Base-by-base conservation (phyloP, 306 rosid species). In the Corylus avellana region DNA sequence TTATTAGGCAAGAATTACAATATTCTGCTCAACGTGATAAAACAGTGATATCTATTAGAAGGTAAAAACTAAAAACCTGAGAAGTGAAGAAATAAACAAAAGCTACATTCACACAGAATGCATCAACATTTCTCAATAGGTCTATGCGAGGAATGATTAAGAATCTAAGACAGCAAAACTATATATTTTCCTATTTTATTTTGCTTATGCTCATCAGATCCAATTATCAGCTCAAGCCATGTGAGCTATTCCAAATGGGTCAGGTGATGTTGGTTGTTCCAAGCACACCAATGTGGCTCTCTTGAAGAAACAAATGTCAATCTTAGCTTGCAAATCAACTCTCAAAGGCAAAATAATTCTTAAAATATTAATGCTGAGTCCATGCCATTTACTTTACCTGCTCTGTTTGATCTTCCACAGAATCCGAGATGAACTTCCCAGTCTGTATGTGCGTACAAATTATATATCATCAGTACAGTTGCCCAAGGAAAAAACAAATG, bases 331-430 rank as follows among this genome's bases (percentile, higher is more conserved):
- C 50, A 51, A 18, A 11, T 29, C 32, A 77, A 37, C 54, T 42
- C 20, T 54, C n/a, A 25, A 59, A 59, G 66, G 53, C 73, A 57
- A 44, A 50, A 47, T 58, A 55, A 18, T 17, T n/a, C 67, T 12
- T 12, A 50, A 35, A 73, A 7, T 12, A 77, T 20, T 56, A 57
- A 72, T 14, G 11, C 12, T 64, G 46, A 64, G 75, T 57, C 22
- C 63, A 44, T 56, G 22, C 48, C 58, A 37, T 10, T 35, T 54
- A 13, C 14, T 74, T 53, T 86, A 91, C 98, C 98, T 95, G 98
- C 88, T 91, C 98, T 8, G 98, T 91, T 86, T 95, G 98, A 80
- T 76, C 97, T 87, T 90, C 97, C 79, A 95, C 90, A 80, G 82
- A 70, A 50, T 91, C 94, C 1, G 98, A 95, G 70, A 88, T 72